A percentile compares a stretch with the other conserved stretches of the same genome.
phyloP scores from a whole-genome alignment of 2,329 filamentous ascomycete species.

The Pseudogymnoascus sp. region DNA sequence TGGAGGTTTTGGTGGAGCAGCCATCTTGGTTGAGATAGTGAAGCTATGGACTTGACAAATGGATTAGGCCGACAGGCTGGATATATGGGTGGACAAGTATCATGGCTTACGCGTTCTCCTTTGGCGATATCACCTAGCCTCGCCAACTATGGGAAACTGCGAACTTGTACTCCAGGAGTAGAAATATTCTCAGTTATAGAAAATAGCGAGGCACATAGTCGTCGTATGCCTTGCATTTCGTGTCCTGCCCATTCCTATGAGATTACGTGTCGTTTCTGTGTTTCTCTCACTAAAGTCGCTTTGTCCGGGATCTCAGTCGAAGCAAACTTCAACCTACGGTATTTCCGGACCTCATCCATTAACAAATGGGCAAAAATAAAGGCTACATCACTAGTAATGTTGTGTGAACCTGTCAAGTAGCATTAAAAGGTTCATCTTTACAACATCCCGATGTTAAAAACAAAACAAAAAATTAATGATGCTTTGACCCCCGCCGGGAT shows the following conservation, averaged over 20 bases:
- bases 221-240: background rate
- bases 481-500: slow-evolving; percentile 19
- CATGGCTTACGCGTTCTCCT: background rate
- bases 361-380: background rate
- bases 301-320: background rate
- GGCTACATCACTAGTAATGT: background rate
- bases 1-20: background rate
- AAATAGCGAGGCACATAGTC: background rate
- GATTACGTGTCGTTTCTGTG: background rate
- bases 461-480: background rate
- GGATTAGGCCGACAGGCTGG: background rate
- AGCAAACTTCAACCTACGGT: background rate
- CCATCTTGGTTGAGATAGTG: background rate
- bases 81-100: background rate
- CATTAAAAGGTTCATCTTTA: too few relatives aligned
- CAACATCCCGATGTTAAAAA: too few relatives aligned
- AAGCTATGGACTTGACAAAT: background rate
- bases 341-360: background rate
- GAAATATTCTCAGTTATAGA: background rate
- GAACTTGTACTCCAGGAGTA: background rate
- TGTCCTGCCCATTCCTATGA: too few relatives aligned
- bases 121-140: background rate
- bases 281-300: background rate
- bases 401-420: too few relatives aligned
- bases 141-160: background rate